A percentile compares a stretch with the other conserved stretches of the same genome.
phyloP scores from a whole-genome alignment of 2,329 filamentous ascomycete genomes.

The Lachnellula arida region DNA sequence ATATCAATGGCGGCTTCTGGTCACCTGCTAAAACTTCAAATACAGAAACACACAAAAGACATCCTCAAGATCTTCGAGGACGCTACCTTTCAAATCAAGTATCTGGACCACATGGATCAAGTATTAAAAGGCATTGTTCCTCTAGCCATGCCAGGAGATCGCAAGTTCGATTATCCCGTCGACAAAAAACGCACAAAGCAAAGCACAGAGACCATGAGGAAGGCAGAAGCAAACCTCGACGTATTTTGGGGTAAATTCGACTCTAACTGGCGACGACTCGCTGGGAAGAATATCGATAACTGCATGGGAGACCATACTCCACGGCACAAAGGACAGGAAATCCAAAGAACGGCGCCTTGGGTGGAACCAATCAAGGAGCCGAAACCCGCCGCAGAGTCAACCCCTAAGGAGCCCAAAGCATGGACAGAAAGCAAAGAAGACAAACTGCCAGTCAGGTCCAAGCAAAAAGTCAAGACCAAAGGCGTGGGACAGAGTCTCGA shows the following conservation, averaged over 20 bases:
- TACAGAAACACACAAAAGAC: background rate
- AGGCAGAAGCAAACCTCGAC: constrained; percentile 1
- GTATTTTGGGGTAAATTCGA: constrained; percentile 3
- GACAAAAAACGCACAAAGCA: constrained; percentile 31
- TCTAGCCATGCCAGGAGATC: background rate
- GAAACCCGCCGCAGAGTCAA: background rate
- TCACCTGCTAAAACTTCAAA: too few species aligned
- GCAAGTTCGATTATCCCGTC: constrained; percentile 37
- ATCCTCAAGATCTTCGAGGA: background rate
- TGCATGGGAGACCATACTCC: constrained; percentile 1
- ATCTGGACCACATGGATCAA: background rate
- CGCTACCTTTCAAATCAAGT: background rate
- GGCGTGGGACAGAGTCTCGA: background rate
- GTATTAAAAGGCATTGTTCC: background rate
- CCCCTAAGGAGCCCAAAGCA: background rate
- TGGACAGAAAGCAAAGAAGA: background rate
- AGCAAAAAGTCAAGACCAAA: background rate
- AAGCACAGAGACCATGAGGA: background rate
- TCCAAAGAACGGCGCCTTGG: background rate
- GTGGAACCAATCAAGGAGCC: constrained; percentile 37
- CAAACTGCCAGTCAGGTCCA: background rate
- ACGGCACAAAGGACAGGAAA: background rate
- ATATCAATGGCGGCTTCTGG: too few species aligned
- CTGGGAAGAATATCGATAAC: background rate
- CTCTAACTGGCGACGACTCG: background rate